Evolutionary conservation across 257 asterid genomes (phyloP), one percentile per base, ranked within the genome.

Genomic region (Jasminum sambac): DNA sequence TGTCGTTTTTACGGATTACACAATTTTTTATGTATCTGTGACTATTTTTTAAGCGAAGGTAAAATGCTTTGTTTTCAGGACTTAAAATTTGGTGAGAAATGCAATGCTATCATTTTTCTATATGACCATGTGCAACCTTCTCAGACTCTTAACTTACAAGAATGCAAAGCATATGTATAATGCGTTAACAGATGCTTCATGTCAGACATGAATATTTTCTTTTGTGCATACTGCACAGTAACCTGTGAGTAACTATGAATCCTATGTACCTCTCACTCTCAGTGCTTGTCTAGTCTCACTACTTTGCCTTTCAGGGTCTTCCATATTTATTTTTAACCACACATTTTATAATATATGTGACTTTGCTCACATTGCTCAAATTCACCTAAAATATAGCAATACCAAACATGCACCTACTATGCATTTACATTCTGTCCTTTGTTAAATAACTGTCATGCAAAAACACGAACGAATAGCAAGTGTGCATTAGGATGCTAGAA

Each of bases 381-480:
- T 30, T 30, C 36, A 30, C 36, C 36, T 30, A 30, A 30, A 30
- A 30, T 30, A 30, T 30, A 30, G 36, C 36, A 30, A 30, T 1
- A 30, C 36, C 36, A 30, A 30, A 30, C 36, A 30, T 1, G 36
- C 36, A 30, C 36, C 2, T 30, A 50, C 48, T 64, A 21, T 38
- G 52, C 57, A 34, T 36, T 42, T 64, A 36, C 17, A 61, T 64
- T 36, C 52, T 16, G 37, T 41, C 36, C 64, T 37, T 64, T 58
- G 50, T 70, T 46, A 30, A 64, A 60, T 26, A 42, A 48, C 5
- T 46, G 14, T 72, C 60, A 11, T 62, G 9, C 14, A 42, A 21
- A 52, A 36, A 43, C 25, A 60, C 19, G 48, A 23, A 66, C 43
- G 38, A 19, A 44, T 61, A 52, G 74, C 68, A 48, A 11, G 58